Percentiles rank a stretch among this genome's conserved stretches.
phyloP scores from a whole-genome alignment of 371 early-diverging fungal genomes.

The Lichtheimia corymbifera region DNA sequence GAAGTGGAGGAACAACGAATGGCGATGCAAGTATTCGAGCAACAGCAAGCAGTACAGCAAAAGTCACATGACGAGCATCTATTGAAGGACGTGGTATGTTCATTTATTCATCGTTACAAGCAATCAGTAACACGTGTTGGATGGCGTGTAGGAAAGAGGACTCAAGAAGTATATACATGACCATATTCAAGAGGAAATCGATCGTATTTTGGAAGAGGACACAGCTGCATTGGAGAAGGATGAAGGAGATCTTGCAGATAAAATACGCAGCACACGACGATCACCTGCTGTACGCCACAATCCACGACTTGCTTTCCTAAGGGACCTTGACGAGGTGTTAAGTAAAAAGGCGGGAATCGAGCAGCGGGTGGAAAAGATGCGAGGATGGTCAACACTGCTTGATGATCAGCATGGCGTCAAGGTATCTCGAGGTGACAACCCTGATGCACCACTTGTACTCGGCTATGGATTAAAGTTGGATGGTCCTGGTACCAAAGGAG shows the following conservation, averaged over 20 bases:
- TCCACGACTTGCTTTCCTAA: conserved; percentile 4
- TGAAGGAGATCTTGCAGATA: background rate
- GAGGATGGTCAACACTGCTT: conserved; percentile 3
- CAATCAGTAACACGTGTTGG: too few species aligned
- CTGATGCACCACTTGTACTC: background rate
- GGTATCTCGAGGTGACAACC: background rate
- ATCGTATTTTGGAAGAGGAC: background rate
- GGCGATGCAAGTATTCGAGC: background rate
- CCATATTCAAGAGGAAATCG: background rate
- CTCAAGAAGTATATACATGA: conserved; percentile 7
- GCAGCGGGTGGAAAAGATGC: conserved; percentile 8
- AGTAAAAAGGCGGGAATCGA: conserved; percentile 2
- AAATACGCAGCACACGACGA: background rate
- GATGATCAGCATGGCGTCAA: background rate
- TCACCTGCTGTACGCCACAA: background rate
- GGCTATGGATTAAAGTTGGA: conserved; percentile 1
- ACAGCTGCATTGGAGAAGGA: background rate
- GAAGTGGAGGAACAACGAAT: background rate
- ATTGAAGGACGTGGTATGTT: background rate
- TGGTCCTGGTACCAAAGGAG: conserved; percentile 1
- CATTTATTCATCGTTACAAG: too few species aligned
- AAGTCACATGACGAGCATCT: background rate
- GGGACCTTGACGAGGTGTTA: background rate
- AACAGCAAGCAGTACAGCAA: background rate
- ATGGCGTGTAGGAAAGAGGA: background rate